Conservation (phyloP, 371 early-diverging fungal genomes). For the Rhizopus microsporus region DNA sequence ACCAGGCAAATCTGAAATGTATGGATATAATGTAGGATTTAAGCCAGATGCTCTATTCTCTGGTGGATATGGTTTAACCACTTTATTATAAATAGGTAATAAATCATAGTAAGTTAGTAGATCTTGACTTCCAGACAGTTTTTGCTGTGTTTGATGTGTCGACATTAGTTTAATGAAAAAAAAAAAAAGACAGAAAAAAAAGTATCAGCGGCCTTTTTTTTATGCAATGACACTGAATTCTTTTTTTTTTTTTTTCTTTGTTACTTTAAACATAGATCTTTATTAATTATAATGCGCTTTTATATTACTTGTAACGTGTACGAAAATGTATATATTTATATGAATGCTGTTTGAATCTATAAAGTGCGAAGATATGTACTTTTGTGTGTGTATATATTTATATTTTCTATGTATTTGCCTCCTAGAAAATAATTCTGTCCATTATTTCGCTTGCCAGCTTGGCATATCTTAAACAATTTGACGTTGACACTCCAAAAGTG, state of each 20-base stretch:
- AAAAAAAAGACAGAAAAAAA: too few species aligned
- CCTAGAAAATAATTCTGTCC: slow-evolving; percentile 51
- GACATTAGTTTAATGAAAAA: too few species aligned
- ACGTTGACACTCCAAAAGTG: slow-evolving; percentile 26
- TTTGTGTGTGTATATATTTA: slow-evolving; percentile 2
- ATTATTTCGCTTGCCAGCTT: slow-evolving; percentile 56
- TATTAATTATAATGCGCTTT: too few species aligned
- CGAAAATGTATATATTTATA: too few species aligned
- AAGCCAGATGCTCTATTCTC: slow-evolving; percentile 40
- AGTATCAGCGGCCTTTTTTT: too few species aligned
- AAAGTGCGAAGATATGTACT: not conserved
- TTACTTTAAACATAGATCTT: too few species aligned
- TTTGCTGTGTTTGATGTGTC: not conserved
- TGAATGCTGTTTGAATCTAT: too few species aligned
- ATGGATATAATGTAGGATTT: slow-evolving; percentile 51
- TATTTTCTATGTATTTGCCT: not conserved
- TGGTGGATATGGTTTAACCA: slow-evolving; percentile 53
- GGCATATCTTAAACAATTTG: slow-evolving; percentile 38
- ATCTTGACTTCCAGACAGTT: slow-evolving; percentile 53
- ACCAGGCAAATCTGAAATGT: slow-evolving; percentile 63
- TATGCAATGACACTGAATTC: too few species aligned
- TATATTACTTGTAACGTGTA: too few species aligned
- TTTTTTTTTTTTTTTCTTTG: too few species aligned
- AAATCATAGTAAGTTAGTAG: slow-evolving; percentile 57
- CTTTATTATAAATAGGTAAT: slow-evolving; percentile 57